phyloP scores from a whole-genome alignment of 371 early-diverging fungal genomes.

The Lichtheimia hyalospora region DNA sequence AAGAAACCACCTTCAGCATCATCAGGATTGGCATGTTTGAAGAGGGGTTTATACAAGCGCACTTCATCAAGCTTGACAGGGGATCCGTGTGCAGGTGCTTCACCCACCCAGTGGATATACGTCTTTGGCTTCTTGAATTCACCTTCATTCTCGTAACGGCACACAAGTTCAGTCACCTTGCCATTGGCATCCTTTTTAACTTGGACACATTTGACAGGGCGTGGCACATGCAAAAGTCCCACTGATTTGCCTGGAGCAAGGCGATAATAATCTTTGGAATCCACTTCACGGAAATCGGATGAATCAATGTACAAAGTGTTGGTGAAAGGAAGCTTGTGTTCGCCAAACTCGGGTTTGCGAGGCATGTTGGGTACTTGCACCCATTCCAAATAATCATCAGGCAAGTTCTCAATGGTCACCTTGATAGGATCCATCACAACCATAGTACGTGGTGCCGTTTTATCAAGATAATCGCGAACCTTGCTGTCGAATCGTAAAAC shows the following conservation, averaged over 20 bases:
- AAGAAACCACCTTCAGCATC: slow-evolving; percentile 92
- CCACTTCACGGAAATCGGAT: slow-evolving; percentile 92
- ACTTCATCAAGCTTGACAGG: slow-evolving; percentile 85
- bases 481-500: slow-evolving; percentile 94
- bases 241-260: slow-evolving; percentile 93
- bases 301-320: slow-evolving; percentile 91
- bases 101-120: slow-evolving; percentile 98
- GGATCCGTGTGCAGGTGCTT: slow-evolving; percentile 76
- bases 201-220: slow-evolving; percentile 83
- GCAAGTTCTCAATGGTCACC: slow-evolving; percentile 84
- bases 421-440: slow-evolving; percentile 89
- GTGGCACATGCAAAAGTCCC: slow-evolving; percentile 85
- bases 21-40: slow-evolving; percentile 88
- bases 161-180: slow-evolving; percentile 75
- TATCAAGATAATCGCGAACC: slow-evolving; percentile 94
- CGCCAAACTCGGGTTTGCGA: slow-evolving; percentile 80
- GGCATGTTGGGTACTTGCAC: slow-evolving; percentile 88
- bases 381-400: slow-evolving; percentile 73
- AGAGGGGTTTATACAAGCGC: slow-evolving; percentile 85
- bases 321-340: slow-evolving; percentile 86
- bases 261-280: slow-evolving; percentile 93
- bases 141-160: slow-evolving; percentile 73
- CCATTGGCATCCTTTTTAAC: slow-evolving; percentile 77
- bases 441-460: slow-evolving; percentile 91
- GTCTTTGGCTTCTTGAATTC: slow-evolving; percentile 90